Conservation (phyloP, 2,329 filamentous ascomycete species). For the Acrocalymma vagum region DNA sequence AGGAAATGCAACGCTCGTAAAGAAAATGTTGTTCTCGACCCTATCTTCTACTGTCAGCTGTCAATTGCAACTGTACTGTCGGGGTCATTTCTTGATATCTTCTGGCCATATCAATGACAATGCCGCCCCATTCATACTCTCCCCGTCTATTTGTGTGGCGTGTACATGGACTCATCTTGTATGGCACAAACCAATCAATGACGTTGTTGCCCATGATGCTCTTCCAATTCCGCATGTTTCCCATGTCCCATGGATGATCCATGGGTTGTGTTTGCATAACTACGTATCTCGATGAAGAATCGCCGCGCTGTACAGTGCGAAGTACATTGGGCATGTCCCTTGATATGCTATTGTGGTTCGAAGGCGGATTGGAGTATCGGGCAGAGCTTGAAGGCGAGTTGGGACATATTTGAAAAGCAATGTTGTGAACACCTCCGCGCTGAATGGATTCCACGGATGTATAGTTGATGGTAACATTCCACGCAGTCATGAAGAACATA, state of each 20-base stretch:
- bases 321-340: constrained; percentile 21
- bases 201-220: constrained; percentile 78
- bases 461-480: constrained; percentile 75
- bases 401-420: constrained; percentile 76
- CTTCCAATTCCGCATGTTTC: constrained; percentile 74
- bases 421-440: constrained; percentile 68
- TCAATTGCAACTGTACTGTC: constrained; percentile 9
- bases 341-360: constrained; percentile 19
- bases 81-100: constrained; percentile 34
- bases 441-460: constrained; percentile 84
- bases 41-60: constrained; percentile 3
- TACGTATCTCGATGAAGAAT: constrained; percentile 83
- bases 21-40: too few species aligned
- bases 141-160: constrained; percentile 71
- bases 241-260: constrained; percentile 88
- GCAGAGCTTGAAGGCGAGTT: constrained; percentile 28
- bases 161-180: constrained; percentile 77
- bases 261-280: constrained; percentile 76
- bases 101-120: constrained; percentile 55
- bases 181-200: constrained; percentile 82
- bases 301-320: constrained; percentile 41
- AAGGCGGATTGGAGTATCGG: constrained; percentile 13
- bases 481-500: constrained; percentile 78
- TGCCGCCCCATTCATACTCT: constrained; percentile 72
- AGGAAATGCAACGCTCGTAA: too few species aligned